Evolutionary conservation across 2,329 filamentous ascomycete genomes (phyloP), one percentile per base, ranked within the genome.

Genomic region (Trichoderma brevicompactum): DNA sequence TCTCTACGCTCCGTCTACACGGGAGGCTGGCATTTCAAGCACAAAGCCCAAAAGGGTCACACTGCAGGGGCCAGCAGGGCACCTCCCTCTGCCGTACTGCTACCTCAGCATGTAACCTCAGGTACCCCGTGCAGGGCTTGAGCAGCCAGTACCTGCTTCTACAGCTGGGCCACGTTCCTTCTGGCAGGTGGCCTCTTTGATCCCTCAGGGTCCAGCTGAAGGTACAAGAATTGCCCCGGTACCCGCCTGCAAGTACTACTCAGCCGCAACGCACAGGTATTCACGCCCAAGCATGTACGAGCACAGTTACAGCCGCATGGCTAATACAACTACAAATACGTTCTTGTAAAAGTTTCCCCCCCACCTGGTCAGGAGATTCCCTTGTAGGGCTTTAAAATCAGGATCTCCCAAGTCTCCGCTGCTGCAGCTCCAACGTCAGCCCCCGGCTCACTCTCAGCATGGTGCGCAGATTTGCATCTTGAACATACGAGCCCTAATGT

Each of bases 381-480:
- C 48, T 53, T n/a, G 49, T 46, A 44, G 41, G 59, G 59, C 59
- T 46, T 46, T 54, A 63, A 63, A 53, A 63, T 63, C 59, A 63
- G 59, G 28, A 63, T 63, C 59, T 62, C 59, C 48, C 59, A 15
- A n/a, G 19, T 53, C 59, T 46, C 59, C 59, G 59, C 59, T 53
- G 28, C 59, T 46, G 59, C 40, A 54, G 23, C 43, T 46, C 41
- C 41, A 59, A 48, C 55, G 28, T 46, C 59, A 54, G 28, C 38
- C 59, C 58, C 59, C 49, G 28, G 40, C 49, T 28, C 44, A 32
- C 44, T 32, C 50, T 38, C 8, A 38, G 36, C 49, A 53, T 53
- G 59, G 59, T 63, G 49, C 59, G 59, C 59, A 63, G 59, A 63
- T 63, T 63, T 54, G 40, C 59, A 63, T 63, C 59, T 44, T 54